Base-by-base conservation (phyloP, 345 rosid species). In the Camelina neglecta region DNA sequence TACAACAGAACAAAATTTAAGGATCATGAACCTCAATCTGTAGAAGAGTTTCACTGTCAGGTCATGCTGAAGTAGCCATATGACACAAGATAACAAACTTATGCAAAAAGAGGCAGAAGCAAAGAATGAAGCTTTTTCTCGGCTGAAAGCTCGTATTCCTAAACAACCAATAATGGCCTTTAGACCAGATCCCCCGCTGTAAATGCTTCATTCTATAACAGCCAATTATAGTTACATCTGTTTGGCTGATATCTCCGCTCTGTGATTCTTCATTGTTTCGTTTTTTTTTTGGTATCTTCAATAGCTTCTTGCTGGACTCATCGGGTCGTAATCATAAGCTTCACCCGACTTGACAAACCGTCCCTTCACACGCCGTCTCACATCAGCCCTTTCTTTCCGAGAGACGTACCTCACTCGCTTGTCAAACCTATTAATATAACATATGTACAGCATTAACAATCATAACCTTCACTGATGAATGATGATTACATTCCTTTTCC, bases 271-370 rank as follows among this genome's bases (percentile, higher is more conserved):
- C 72, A 48, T 26, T 24, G 33, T 48, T 66, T 73, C 26, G 12
- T 5, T 4, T 64, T 8, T 8, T 31, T 55, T 20, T 4, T 41
- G 13, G 65, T 66, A 60, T 39, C 61, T 81, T 93, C 89, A 91
- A 82, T 11, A 90, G 88, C 97, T 93, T 85, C 93, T 86, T 70
- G 95, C 84, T 65, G 73, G 89, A 74, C 56, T 85, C 85, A 92
- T 29, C 0, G 97, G 98, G 69, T 93, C 94, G 60, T 90, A 93
- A 75, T 93, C 98, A 78, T 87, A 93, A 67, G 84, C 92, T 67
- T 92, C 98, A 26, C 98, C 97, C 0, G 96, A 90, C 83, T 93
- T 93, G 45, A 93, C 91, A 60, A 93, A 93, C 18, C 98, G 80
- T 36, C 98, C 98, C 79, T 92, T 93, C 75, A 87, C 98, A 11